These are phyloP conservation scores for Tulasnella sp. DNA, from an alignment of 768 basidiomycete genomes.

Conservation along the genomic window DNA sequence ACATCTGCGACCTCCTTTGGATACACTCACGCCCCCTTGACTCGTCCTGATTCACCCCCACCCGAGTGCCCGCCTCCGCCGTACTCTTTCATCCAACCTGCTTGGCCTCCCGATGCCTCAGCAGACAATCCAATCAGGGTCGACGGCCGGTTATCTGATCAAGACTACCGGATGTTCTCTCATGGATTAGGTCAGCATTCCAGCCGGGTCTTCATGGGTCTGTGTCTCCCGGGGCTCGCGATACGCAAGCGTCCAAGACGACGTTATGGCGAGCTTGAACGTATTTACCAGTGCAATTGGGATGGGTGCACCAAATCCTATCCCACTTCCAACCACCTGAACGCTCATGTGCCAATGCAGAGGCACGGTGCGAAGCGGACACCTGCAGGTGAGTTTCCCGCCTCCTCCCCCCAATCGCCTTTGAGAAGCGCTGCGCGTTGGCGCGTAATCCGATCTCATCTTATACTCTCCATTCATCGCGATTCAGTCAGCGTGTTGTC, in stretches of 20 bases:
- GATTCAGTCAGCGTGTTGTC: not conserved
- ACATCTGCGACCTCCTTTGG: too few species aligned
- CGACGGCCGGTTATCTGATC: not conserved
- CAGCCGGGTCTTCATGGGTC: conserved; percentile 4
- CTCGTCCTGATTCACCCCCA: too few species aligned
- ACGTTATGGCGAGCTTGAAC: conserved; percentile 19
- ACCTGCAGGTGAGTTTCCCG: conserved; percentile 59
- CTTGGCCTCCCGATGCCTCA: not conserved
- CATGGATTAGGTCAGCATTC: not conserved
- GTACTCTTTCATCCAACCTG: not conserved
- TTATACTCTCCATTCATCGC: not conserved
- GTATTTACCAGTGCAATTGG: conserved; percentile 21
- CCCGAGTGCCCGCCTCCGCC: not conserved
- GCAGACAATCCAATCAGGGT: not conserved
- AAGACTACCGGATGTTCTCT: conserved; percentile 7
- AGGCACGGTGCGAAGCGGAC: conserved; percentile 84
- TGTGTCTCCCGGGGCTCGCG: conserved; percentile 13
- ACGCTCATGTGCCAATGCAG: conserved; percentile 98
- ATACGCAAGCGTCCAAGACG: conserved; percentile 17
- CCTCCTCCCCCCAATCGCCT: not conserved
- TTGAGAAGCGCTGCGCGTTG: not conserved
- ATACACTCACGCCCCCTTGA: too few species aligned
- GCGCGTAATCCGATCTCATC: conserved; percentile 7
- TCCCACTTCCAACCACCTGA: conserved; percentile 91
- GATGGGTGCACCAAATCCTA: conserved; percentile 60